A percentile compares a stretch with the other conserved stretches of the same genome.
Evolutionary conservation across 257 asterid genomes (phyloP).

Genomic region (Nyctanthes arbortristis): DNA sequence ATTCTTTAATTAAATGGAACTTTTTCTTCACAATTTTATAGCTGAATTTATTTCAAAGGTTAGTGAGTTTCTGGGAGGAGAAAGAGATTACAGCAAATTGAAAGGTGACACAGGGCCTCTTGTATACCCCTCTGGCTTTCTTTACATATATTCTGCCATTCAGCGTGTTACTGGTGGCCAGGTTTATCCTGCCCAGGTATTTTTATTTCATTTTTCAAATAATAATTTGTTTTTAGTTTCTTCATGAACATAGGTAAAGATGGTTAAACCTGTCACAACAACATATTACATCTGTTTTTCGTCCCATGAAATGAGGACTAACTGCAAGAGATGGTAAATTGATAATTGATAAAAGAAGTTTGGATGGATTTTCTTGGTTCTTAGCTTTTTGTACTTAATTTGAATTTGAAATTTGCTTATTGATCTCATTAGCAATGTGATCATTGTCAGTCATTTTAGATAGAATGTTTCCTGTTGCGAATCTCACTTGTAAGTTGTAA

Average conservation of each 20-base stretch:
- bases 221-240: neutral
- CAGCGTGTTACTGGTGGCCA: slow-evolving; percentile 79
- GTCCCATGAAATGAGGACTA: neutral
- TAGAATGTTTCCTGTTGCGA: neutral
- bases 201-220: slow-evolving; percentile 1
- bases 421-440: neutral
- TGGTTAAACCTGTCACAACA: neutral
- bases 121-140: slow-evolving; percentile 98
- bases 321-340: neutral
- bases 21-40: slow-evolving; percentile 5
- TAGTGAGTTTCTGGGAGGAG: slow-evolving; percentile 81
- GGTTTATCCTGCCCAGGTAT: slow-evolving; percentile 86
- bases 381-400: neutral
- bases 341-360: neutral
- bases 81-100: slow-evolving; percentile 87
- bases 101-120: slow-evolving; percentile 96
- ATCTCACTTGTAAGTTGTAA: neutral
- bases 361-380: neutral
- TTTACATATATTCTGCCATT: slow-evolving; percentile 78
- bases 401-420: neutral
- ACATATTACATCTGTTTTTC: neutral
- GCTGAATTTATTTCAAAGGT: slow-evolving; percentile 41
- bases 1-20: slow-evolving; percentile 1
- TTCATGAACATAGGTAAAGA: neutral
- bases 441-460: neutral